These are phyloP conservation scores for Trichoderma endophyticum DNA, from an alignment of 2,329 filamentous ascomycete species.

Conservation along the genomic window DNA sequence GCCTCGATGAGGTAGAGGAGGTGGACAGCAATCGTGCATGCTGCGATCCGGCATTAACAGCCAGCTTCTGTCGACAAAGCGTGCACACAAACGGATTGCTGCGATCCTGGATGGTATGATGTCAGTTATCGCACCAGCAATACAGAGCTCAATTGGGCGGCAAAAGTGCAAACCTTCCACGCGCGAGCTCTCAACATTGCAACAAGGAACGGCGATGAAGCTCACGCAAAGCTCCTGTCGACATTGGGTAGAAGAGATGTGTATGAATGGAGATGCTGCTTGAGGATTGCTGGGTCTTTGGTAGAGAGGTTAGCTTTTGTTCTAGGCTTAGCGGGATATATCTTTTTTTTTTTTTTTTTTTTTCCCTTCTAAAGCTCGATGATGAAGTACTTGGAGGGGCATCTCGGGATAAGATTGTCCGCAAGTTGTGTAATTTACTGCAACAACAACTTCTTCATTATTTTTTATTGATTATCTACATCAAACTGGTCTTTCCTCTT, in stretches of 20 bases:
- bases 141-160: background rate
- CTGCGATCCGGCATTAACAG: slow-evolving; percentile 19
- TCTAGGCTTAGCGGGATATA: background rate
- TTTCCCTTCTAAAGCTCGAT: background rate
- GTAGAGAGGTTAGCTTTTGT: background rate
- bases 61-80: slow-evolving; percentile 36
- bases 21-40: background rate
- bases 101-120: slow-evolving; percentile 31
- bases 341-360: background rate
- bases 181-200: slow-evolving; percentile 44
- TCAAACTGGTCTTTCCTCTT: background rate
- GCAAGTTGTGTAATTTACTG: background rate
- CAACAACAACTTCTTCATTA: background rate
- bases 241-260: slow-evolving; percentile 2
- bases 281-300: background rate
- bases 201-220: slow-evolving; percentile 18
- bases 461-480: background rate
- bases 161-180: slow-evolving; percentile 36
- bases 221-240: background rate
- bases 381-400: background rate
- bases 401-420: slow-evolving; percentile 1
- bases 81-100: slow-evolving; percentile 41
- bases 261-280: background rate
- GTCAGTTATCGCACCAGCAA: slow-evolving; percentile 1
- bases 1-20: background rate